These are phyloP conservation scores for Skeletonema grethae DNA, from an alignment of 108 stramenopile species.

Conservation along the genomic window DNA sequence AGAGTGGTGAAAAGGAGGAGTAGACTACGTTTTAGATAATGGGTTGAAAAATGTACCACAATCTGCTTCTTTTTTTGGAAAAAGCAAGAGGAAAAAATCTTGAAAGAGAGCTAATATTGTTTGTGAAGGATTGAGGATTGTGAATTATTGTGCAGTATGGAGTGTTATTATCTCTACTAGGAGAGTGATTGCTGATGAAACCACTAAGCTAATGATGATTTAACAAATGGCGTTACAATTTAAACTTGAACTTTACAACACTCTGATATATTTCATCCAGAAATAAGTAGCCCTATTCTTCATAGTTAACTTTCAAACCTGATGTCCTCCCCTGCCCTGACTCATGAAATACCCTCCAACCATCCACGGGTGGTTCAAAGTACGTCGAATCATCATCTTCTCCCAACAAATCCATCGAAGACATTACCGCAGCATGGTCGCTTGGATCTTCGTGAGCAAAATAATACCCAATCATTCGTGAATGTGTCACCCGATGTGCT, in stretches of 20 bases:
- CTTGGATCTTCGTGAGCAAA: not conserved
- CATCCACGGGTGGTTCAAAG: constrained; percentile 27
- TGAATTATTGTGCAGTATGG: not conserved
- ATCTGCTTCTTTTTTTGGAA: not conserved
- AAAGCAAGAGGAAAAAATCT: not conserved
- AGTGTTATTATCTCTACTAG: not conserved
- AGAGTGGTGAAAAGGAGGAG: constrained; percentile 16
- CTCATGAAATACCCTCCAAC: constrained; percentile 42
- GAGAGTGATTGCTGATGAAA: not conserved
- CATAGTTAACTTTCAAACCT: not conserved
- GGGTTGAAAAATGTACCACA: not conserved
- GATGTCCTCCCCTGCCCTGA: not conserved
- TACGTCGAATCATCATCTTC: constrained; percentile 13
- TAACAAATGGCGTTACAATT: not conserved
- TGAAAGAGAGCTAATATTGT: not conserved
- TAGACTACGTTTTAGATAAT: not conserved
- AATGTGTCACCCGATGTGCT: constrained; percentile 23
- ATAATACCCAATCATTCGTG: constrained; percentile 26
- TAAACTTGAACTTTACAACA: too few species aligned
- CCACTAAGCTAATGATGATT: constrained; percentile 1
- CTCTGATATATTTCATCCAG: not conserved
- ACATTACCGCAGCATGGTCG: not conserved
- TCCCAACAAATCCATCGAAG: not conserved
- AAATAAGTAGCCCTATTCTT: not conserved
- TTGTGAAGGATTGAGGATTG: not conserved